These are phyloP conservation scores for Mycena galopus DNA, from an alignment of 768 basidiomycete genomes.

Conservation along the genomic window DNA sequence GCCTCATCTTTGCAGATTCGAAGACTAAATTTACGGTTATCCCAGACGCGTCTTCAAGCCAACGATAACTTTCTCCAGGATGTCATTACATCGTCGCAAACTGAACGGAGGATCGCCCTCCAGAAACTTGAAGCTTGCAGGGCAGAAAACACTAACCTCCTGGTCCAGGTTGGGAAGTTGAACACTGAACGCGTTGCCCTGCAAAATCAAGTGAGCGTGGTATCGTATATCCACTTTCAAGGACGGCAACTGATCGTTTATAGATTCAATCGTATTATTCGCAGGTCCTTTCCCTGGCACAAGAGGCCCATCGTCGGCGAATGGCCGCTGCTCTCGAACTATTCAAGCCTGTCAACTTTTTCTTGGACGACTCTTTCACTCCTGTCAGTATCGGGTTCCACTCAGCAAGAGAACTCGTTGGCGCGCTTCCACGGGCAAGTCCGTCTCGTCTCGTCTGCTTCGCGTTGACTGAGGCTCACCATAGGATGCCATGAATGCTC, in stretches of 20 bases:
- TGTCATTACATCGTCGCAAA: background rate
- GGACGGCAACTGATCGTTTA: background rate
- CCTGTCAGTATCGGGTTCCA: slow-evolving; percentile 18
- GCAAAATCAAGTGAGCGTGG: slow-evolving; percentile 23
- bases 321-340: slow-evolving; percentile 26
- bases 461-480: background rate
- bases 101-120: background rate
- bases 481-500: background rate
- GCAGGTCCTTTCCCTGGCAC: slow-evolving; percentile 37
- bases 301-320: slow-evolving; percentile 37
- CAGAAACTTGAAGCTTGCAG: background rate
- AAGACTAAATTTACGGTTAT: background rate
- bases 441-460: background rate
- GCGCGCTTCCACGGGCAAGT: slow-evolving; percentile 26
- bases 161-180: background rate
- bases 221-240: background rate
- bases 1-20: background rate
- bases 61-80: slow-evolving; percentile 16
- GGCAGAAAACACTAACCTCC: slow-evolving; percentile 9
- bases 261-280: slow-evolving; percentile 34
- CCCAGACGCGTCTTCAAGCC: slow-evolving; percentile 2
- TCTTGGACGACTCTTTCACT: slow-evolving; percentile 34
- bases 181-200: slow-evolving; percentile 13
- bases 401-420: slow-evolving; percentile 14
- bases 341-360: slow-evolving; percentile 32